phyloP scores from a whole-genome alignment of 192 early-diverging fungal genomes.

The Geranomyces variabilis region DNA sequence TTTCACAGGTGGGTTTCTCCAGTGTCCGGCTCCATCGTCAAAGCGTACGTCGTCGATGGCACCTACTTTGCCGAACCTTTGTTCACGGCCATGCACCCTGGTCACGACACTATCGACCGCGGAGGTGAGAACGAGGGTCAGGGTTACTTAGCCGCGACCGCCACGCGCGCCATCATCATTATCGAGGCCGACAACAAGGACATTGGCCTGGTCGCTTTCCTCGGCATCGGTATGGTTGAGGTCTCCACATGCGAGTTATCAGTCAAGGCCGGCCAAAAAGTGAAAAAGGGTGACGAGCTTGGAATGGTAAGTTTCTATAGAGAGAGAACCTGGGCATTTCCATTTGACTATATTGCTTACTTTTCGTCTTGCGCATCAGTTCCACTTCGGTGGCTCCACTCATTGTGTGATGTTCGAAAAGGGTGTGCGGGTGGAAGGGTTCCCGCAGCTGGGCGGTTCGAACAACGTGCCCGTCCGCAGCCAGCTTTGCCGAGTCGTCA shows the following conservation, averaged over 20 bases:
- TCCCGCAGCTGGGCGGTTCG: neutral
- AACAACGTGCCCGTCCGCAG: constrained; percentile 7
- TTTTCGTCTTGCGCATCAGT: no score
- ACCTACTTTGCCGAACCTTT: constrained; percentile 29
- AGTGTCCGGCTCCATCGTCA: constrained; percentile 22
- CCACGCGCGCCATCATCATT: constrained; percentile 27
- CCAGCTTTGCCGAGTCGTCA: constrained; percentile 21
- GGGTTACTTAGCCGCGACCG: constrained; percentile 20
- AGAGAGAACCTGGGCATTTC: no score
- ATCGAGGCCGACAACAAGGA: constrained; percentile 29
- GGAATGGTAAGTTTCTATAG: constrained; percentile 7
- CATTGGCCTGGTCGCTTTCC: constrained; percentile 26
- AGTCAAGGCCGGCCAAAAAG: constrained; percentile 28
- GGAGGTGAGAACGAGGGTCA: constrained; percentile 9
- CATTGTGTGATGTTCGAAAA: constrained; percentile 24
- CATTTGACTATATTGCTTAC: no score
- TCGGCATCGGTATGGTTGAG: constrained; percentile 31
- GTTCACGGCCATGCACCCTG: neutral
- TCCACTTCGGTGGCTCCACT: constrained; percentile 30
- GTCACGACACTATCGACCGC: constrained; percentile 6
- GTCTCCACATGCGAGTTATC: constrained; percentile 26
- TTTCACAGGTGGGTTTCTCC: constrained; percentile 27
- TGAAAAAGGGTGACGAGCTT: constrained; percentile 27
- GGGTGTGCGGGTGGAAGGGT: constrained; percentile 23
- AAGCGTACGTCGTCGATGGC: constrained; percentile 26